Percentiles rank a stretch among this genome's conserved stretches.
Conservation (phyloP, 2,329 filamentous ascomycete species). For the Fusarium dimerum region DNA sequence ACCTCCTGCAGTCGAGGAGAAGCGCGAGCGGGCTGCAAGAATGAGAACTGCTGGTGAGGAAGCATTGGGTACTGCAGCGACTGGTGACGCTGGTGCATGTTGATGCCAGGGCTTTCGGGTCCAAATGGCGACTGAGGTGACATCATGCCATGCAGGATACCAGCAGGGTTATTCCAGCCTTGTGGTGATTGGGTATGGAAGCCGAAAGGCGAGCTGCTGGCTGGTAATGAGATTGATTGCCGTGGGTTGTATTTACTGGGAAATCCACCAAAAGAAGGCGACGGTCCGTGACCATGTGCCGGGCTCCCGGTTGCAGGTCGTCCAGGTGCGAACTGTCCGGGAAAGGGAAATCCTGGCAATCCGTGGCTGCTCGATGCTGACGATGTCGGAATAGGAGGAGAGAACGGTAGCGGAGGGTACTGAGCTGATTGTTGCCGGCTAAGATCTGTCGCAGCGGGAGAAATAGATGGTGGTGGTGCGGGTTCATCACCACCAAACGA, state of each 20-base stretch:
- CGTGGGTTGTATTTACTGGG: conserved; percentile 65
- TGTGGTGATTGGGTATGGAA: conserved; percentile 62
- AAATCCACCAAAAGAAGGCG: conserved; percentile 69
- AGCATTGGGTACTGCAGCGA: conserved; percentile 60
- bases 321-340: conserved; percentile 59
- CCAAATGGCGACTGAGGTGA: conserved; percentile 67
- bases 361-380: conserved; percentile 72
- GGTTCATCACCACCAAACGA: conserved; percentile 75
- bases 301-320: conserved; percentile 64
- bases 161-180: conserved; percentile 58
- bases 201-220: conserved; percentile 66
- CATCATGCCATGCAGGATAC: conserved; percentile 58
- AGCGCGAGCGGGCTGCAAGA: conserved; percentile 54
- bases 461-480: conserved; percentile 59
- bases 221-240: conserved; percentile 69
- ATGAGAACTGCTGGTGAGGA: conserved; percentile 57
- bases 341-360: conserved; percentile 58
- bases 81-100: conserved; percentile 57
- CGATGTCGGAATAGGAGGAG: conserved; percentile 77
- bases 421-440: conserved; percentile 72
- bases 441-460: conserved; percentile 62
- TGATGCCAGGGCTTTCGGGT: conserved; percentile 49
- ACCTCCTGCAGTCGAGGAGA: conserved; percentile 70
- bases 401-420: conserved; percentile 76
- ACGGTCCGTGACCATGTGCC: conserved; percentile 64